Base-by-base conservation (phyloP, 2,329 filamentous ascomycete species). In the Aspergillus clavatus region DNA sequence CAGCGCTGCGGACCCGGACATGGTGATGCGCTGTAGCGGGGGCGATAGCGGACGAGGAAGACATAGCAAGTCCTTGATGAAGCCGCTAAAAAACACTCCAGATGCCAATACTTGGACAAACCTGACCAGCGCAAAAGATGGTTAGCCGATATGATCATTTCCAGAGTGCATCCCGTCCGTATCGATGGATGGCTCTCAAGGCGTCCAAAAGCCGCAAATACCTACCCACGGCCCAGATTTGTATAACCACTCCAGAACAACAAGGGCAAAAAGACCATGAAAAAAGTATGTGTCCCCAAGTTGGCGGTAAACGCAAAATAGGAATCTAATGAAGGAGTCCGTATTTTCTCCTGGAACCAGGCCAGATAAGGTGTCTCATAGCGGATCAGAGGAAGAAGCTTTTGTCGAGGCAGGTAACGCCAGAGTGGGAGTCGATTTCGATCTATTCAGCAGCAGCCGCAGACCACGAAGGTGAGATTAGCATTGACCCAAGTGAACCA, bases 251-350 rank as follows among this genome's bases (percentile, higher is more conserved):
- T 95, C 93, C 93, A 98, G 73, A 97, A 97, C 57, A 95, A 79
- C 54, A 97, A 88, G 5, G 93, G 93, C 60, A 98, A 73, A 47
- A 89, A 86, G 55, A 95, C 79, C 90, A 97, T 97, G 76, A 96
- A 98, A 74, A 96, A 97, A 0, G 93, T 98, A 70, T 98, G 93
- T 0, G 93, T 98, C 54, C 93, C 89, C 44, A 97, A 80, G 68
- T 97, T 98, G 52, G 93, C 93, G 0, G 90, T 95, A 54, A 94
- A 88, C 40, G 93, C 91, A 70, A 98, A 98, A 74, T 96, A 98
- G 51, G 88, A 88, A 70, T 98, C 93, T 60, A 97, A 83, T 7
- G 86, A 79, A 1, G 89, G 88, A 16, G 87, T 85, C 60, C 91
- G 86, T 65, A 91, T 70, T 64, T 76, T 82, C 55, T 84, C 79